Base-by-base conservation (phyloP, 805 yeast species). In the Jamesozyma gamospora region DNA sequence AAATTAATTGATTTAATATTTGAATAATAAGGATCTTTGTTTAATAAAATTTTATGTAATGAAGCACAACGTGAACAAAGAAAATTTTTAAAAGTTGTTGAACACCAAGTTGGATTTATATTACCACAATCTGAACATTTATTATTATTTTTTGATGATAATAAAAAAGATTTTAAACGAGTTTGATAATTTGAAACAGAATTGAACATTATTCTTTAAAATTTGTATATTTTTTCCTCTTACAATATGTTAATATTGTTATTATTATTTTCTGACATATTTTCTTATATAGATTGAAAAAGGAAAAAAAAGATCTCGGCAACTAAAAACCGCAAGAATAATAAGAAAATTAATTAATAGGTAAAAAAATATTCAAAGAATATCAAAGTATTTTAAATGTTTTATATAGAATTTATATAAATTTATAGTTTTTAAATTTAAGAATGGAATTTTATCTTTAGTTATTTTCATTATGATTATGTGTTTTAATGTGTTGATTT, bases 11-110 rank as follows among this genome's bases (percentile, higher is more conserved):
- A 79, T 51, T 82, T 82, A 4, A 83, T 86, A 37, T 65, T 62
- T 4, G 88, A 78, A 7, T 79, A 59, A 36, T 75, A 75, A 11
- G 46, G 51, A 25, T 56, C 60, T 1, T 68, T 51, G 0, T 86
- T 83, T 33, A 83, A 65, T 12, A 52, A 34, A 41, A 72, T 72
- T 44, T 83, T 67, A 60, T 85, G 95, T 21, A 78, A 66, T 3
- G 84, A 74, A 8, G 94, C 92, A 69, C 95, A 85, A 47, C 92
- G 66, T 13, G 92, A 90, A 65, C 95, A 85, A 13, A 85, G 64
- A 45, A 85, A 77, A 10, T 84, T 64, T 17, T 94, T 92, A 35
- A 81, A 48, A 33, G 56, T 55, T 1, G 52, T 39, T 0, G 63
- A 55, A 40, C 57, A 53, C 60, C 65, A 55, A 7, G 49, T 82